These are phyloP conservation scores for Neoscytalidium dimidiatum DNA, from an alignment of 2,329 filamentous ascomycete species.

Conservation along the genomic window DNA sequence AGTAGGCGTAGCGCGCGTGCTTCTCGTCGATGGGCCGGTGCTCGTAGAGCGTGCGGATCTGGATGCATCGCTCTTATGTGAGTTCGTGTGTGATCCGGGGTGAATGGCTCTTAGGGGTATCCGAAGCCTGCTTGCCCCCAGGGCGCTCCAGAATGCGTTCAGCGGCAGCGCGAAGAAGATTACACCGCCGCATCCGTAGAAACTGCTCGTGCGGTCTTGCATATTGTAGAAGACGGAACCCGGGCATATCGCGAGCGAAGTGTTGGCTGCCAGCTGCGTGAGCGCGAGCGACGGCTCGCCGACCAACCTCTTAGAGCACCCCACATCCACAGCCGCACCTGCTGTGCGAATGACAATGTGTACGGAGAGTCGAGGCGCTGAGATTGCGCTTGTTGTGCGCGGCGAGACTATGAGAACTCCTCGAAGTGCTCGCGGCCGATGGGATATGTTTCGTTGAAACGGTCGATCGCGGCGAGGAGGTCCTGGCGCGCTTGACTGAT, in stretches of 20 bases:
- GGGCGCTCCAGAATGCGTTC: conserved; percentile 73
- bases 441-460: conserved; percentile 51
- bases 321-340: conserved; percentile 73
- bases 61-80: conserved; percentile 51
- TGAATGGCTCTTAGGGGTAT: conserved; percentile 39
- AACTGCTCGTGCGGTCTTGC: conserved; percentile 60
- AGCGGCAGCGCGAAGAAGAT: conserved; percentile 82
- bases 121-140: conserved; percentile 45
- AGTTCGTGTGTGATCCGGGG: conserved; percentile 55
- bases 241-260: conserved; percentile 71
- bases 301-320: conserved; percentile 70
- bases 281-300: conserved; percentile 71
- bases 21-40: conserved; percentile 92
- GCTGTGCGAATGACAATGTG: conserved; percentile 71
- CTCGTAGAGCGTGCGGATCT: conserved; percentile 78
- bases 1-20: conserved; percentile 80
- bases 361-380: conserved; percentile 69
- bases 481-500: conserved; percentile 48
- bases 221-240: conserved; percentile 78
- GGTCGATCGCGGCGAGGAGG: conserved; percentile 51
- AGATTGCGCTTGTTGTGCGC: conserved; percentile 40
- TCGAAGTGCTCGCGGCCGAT: conserved; percentile 27
- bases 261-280: conserved; percentile 66
- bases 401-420: conserved; percentile 39
- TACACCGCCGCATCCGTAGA: conserved; percentile 73